Conservation (phyloP, 352 stramenopile genomes). For the Globisporangium takayamanum region DNA sequence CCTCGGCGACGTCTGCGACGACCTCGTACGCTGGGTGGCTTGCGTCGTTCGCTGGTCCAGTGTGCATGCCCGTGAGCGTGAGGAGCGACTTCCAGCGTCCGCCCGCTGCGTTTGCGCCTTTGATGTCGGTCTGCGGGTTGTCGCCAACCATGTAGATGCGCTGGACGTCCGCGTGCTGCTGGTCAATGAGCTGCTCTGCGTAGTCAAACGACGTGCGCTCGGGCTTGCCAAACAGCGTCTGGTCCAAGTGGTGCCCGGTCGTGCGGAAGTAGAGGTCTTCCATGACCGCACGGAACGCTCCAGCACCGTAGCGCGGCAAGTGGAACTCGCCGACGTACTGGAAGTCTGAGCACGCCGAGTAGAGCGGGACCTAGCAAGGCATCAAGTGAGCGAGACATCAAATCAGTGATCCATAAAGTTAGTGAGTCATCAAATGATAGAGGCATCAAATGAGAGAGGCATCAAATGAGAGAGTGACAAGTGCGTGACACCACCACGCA, state of each 20-base stretch:
- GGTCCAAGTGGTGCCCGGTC: slow-evolving; percentile 63
- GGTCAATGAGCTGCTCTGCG: slow-evolving; percentile 69
- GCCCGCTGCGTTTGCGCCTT: slow-evolving; percentile 64
- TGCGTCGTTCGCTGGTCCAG: slow-evolving; percentile 56
- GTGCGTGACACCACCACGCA: too few relatives aligned
- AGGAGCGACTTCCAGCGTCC: slow-evolving; percentile 81
- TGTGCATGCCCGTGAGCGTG: slow-evolving; percentile 80
- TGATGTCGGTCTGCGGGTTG: slow-evolving; percentile 80
- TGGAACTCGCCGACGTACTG: slow-evolving; percentile 86
- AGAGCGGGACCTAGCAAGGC: slow-evolving; percentile 32
- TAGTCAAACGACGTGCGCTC: slow-evolving; percentile 71
- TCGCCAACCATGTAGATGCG: slow-evolving; percentile 86
- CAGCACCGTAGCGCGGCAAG: slow-evolving; percentile 70
- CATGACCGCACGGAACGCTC: slow-evolving; percentile 72
- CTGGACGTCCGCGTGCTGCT: slow-evolving; percentile 55
- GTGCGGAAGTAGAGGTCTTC: slow-evolving; percentile 70
- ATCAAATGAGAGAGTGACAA: too few relatives aligned
- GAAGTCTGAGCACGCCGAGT: slow-evolving; percentile 85
- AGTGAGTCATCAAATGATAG: too few relatives aligned
- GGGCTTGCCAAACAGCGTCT: slow-evolving; percentile 77
- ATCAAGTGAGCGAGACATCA: neutral
- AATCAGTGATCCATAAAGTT: too few relatives aligned
- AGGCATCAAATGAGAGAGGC: too few relatives aligned
- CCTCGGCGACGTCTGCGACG: slow-evolving; percentile 60
- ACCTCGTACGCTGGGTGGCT: slow-evolving; percentile 60